These are phyloP conservation scores for Draba incana DNA, from an alignment of 345 rosid genomes.

Conservation along the genomic window DNA sequence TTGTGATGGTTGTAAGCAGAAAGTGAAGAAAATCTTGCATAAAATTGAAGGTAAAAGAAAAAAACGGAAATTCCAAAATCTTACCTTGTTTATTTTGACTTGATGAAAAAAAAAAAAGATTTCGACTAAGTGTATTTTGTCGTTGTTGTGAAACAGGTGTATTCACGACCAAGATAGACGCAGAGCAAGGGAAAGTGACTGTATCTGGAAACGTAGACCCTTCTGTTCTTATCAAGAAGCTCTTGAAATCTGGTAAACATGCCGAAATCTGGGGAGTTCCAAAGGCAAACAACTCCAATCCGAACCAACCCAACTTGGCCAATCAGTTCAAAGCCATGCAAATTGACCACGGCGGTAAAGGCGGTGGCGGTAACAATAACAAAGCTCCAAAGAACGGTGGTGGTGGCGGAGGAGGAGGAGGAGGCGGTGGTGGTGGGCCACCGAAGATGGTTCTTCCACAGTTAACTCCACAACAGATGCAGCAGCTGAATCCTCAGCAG, in stretches of 20 bases:
- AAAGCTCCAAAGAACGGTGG: constrained; percentile 53
- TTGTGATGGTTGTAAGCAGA: constrained; percentile 92
- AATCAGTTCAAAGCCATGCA: constrained; percentile 81
- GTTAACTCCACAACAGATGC: constrained; percentile 50
- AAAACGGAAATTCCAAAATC: not conserved
- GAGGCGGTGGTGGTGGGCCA: constrained; percentile 30
- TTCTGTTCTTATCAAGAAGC: constrained; percentile 73
- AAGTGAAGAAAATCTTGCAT: constrained; percentile 91
- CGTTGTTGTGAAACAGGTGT: constrained; percentile 57
- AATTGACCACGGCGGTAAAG: constrained; percentile 63
- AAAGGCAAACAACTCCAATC: constrained; percentile 49
- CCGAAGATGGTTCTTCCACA: constrained; percentile 40
- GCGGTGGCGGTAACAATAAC: constrained; percentile 47
- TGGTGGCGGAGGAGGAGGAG: not conserved
- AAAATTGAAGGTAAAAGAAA: constrained; percentile 76
- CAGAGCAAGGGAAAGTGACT: constrained; percentile 88
- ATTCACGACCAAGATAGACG: constrained; percentile 67
- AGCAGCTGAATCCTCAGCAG: constrained; percentile 61
- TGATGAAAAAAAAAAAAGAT: not conserved
- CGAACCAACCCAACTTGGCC: constrained; percentile 55
- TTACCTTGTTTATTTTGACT: constrained; percentile 14
- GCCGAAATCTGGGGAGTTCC: constrained; percentile 83
- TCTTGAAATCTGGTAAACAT: constrained; percentile 85
- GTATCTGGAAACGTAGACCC: constrained; percentile 81
- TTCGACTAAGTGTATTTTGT: not conserved